Evolutionary conservation across 352 stramenopile genomes (phyloP), one percentile per base, ranked within the genome.

Genomic region (Pythium graminicola): DNA sequence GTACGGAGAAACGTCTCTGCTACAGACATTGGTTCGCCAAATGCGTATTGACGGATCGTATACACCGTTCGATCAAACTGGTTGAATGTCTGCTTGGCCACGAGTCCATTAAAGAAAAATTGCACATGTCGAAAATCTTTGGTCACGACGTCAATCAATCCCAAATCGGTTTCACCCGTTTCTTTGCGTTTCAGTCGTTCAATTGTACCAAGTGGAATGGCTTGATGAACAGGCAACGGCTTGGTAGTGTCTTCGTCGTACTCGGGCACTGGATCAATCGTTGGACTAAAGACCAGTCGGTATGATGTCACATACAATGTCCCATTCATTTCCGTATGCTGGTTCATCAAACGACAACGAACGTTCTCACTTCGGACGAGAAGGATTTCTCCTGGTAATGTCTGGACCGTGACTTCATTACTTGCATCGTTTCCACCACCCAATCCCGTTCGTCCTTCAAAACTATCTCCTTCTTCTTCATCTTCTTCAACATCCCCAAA

Each of bases 81-180:
- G 40, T 72, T 83, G 57, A 89, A 93, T 22, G 78, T 89, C 36
- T 91, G 82, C 44, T 85, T 81, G 36, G 73, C 72, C 1, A 93
- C 76, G 14, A 93, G 64, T 2, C 80, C 78, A 41, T 76, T 67
- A 50, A 91, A 89, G 28, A 80, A 54, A 55, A 93, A 85, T 47
- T 89, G 80, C 7, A 89, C 55, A 29, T 76, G 80, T 4, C 82
- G 80, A 38, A 91, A 86, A 63, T 93, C 82, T 42, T 93, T 93
- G 52, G 78, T 84, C 10, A 86, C 62, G 29, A 93, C 50, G 40
- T 89, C 77, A 6, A 93, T 50, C 19, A 89, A 24, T 9, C 82
- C 81, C 28, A 62, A 86, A 46, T 93, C 80, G 0, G 64, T 85
- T 60, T 93, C 82, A 19, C 70, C 73, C 57, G 82, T 76, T 36